Percentiles rank a stretch among this genome's conserved stretches.
These are phyloP conservation scores for Tanacetum coccineum DNA, from an alignment of 129 eudicot species.

Conservation along the genomic window DNA sequence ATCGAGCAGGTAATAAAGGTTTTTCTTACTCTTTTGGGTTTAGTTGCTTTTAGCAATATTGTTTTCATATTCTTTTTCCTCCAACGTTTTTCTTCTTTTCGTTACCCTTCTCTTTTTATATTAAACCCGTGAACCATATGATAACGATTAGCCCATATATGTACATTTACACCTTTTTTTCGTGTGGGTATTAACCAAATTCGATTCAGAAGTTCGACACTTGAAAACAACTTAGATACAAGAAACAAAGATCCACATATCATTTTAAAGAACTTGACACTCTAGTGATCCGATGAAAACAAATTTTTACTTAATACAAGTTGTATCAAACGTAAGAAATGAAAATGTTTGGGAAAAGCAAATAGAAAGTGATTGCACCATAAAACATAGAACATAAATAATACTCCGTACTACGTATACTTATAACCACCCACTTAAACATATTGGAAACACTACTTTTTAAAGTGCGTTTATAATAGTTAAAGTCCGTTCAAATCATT, in stretches of 20 bases:
- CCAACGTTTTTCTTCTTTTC: background rate
- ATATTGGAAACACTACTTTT: too few species aligned
- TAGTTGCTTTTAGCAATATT: slow-evolving; percentile 2
- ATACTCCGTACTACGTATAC: too few species aligned
- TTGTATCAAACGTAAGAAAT: slow-evolving; percentile 8
- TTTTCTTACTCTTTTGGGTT: slow-evolving; percentile 17
- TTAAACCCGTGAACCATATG: slow-evolving; percentile 10
- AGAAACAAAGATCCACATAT: background rate
- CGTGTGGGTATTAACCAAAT: too few species aligned
- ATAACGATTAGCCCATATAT: background rate
- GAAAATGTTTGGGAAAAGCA: slow-evolving; percentile 15
- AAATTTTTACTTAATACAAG: background rate
- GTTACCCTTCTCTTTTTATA: background rate
- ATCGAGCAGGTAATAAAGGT: background rate
- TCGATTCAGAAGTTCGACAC: too few species aligned
- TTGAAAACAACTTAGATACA: background rate
- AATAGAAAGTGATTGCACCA: slow-evolving; percentile 10
- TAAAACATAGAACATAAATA: too few species aligned
- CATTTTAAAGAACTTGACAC: too few species aligned
- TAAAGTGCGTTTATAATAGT: too few species aligned
- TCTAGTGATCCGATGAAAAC: background rate
- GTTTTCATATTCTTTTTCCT: background rate
- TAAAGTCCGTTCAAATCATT: too few species aligned
- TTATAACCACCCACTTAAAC: too few species aligned
- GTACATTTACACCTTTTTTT: background rate